Base-by-base conservation (phyloP, 2,329 filamentous ascomycete genomes). In the Penicillium sp. region DNA sequence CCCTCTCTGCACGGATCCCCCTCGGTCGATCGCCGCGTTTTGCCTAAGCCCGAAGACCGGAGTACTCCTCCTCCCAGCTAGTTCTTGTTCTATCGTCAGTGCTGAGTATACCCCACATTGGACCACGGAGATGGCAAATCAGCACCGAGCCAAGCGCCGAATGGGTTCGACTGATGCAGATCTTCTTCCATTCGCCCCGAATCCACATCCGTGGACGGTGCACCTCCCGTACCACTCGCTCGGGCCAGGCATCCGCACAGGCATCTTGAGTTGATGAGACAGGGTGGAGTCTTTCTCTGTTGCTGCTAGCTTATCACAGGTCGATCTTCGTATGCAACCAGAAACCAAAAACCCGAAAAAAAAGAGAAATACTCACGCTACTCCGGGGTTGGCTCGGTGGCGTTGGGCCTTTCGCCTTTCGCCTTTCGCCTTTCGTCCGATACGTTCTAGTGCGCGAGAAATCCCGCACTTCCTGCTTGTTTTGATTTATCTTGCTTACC, bases 181-280 rank as follows among this genome's bases (percentile, higher is more conserved):
- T 54, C 50, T 45, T 32, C 15, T 27, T 42, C 32, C 25, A 51
- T 51, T 50, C 48, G 50, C 44, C 50, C 46, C 42, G 31, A 52
- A 56, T 42, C 57, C 56, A 57, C 50, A 48, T 51, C 54, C 56
- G 56, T 49, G 52, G 54, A 56, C 49, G 42, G 51, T 46, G 50
- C 52, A 54, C 49, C 42, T 42, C 13, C 52, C 49, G 49, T 54
- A 52, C 58, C 57, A 61, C 46, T 52, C 37, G 42, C 44, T 56
- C 56, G 58, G 57, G 49, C 45, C 47, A 46, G 23, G 13, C 23
- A 42, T 46, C 43, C 39, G 50, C 40, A 47, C 41, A 25, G 48
- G 40, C 40, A 32, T 24, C 28, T 38, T 27, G 42, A 18, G 15
- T 18, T 18, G 15, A 35, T 9, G 20, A 44, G 38, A 39, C 18